Percentiles rank a stretch among this genome's conserved stretches.
Conservation (phyloP, 805 yeast species). For the Candida odintsovae region DNA sequence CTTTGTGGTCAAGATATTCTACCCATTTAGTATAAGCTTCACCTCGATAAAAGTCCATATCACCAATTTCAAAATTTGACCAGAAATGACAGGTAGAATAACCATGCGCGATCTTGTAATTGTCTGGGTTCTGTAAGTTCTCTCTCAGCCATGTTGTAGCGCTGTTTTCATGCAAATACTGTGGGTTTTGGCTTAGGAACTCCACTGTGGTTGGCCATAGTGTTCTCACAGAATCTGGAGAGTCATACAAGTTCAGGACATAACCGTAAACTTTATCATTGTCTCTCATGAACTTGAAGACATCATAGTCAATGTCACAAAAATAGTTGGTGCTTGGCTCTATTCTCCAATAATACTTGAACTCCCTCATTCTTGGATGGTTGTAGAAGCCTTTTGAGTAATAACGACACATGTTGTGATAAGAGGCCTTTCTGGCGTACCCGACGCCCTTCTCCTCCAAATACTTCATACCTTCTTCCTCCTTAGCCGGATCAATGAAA, state of each 20-base stretch:
- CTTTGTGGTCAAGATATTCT: conserved; percentile 55
- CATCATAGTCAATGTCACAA: conserved; percentile 69
- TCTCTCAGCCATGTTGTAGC: conserved; percentile 61
- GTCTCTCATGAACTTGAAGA: conserved; percentile 65
- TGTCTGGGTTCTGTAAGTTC: conserved; percentile 45
- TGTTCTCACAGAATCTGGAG: conserved; percentile 53
- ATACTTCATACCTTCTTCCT: conserved; percentile 34
- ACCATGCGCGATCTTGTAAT: conserved; percentile 36
- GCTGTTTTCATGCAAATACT: conserved; percentile 52
- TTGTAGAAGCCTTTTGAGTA: conserved; percentile 61
- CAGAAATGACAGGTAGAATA: conserved; percentile 77
- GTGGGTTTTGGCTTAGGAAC: conserved; percentile 49
- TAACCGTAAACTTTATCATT: conserved; percentile 72
- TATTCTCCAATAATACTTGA: conserved; percentile 73
- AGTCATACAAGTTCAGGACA: conserved; percentile 62
- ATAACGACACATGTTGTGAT: conserved; percentile 83
- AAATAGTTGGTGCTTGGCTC: conserved; percentile 70
- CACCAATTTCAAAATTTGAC: conserved; percentile 84
- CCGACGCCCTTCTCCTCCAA: conserved; percentile 41
- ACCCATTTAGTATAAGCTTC: conserved; percentile 65
- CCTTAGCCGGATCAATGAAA: conserved; percentile 42
- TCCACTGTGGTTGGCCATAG: conserved; percentile 68
- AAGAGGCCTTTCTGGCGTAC: conserved; percentile 56
- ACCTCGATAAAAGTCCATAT: conserved; percentile 72
- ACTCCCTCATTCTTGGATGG: conserved; percentile 55